Base-by-base conservation (phyloP, 139 green algal species). In the Tetraselmis chui region DNA sequence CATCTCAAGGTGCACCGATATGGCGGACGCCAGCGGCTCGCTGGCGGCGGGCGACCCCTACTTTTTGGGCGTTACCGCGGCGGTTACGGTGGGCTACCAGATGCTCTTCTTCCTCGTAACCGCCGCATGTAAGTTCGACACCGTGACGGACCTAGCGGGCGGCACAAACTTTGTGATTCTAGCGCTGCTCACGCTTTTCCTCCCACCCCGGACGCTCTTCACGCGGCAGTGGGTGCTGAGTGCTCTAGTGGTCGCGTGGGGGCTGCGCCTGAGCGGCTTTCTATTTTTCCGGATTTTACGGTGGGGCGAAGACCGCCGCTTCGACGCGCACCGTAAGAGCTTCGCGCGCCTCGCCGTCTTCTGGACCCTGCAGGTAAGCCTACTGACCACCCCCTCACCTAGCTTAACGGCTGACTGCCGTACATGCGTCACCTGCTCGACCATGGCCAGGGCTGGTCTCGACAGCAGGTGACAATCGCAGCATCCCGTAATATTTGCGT, bases 141-240 rank as follows among this genome's bases (percentile, higher is more conserved):
- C 11, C 5, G 18, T 79, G 11, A 79, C 76, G 5, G 76, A 79
- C 18, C 29, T 18, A 5, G 76, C 76, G 29, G 76, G 76, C 29
- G 76, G 76, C 5, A 79, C 76, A 22, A 79, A 79, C 18, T 79
- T 79, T 18, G 76, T 79, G 76, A 5, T 31, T 31, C 29, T 79
- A 18, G 76, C 76, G 29, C 5, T 5, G 11, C 29, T 79, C 29
- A 79, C 29, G 29, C 76, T 79, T 5, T 5, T 5, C 76, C 22
- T 79, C 11, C 11, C 11, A 5, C 11, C 29, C 11, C 76, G 29
- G 11, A 5, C 45, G 45, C 45, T 18, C 45, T n/a, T 5, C 29
- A 22, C 18, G 76, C 29, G 76, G 76, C 76, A 79, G 29, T 5
- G 11, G 11, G 76, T 79, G 29, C 29, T 79, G 5, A 79, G 11